Conservation (phyloP, 2,329 filamentous ascomycete species). For the Nectriaceae sp. region DNA sequence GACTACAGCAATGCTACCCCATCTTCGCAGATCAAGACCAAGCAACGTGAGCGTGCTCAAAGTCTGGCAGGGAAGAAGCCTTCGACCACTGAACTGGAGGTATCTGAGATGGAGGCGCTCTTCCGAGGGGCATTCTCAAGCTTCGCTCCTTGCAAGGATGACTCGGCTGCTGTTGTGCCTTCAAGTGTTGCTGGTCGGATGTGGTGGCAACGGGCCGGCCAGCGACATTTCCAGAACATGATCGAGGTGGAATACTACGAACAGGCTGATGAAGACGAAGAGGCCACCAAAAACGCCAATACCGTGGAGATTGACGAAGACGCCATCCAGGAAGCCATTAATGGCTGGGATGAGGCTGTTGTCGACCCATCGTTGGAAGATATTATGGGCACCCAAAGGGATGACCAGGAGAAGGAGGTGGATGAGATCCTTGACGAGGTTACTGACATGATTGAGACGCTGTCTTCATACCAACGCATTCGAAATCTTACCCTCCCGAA, state of each 20-base stretch:
- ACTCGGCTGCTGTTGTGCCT: constrained; percentile 69
- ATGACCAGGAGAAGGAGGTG: constrained; percentile 65
- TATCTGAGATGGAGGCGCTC: constrained; percentile 70
- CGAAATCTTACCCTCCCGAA: constrained; percentile 70
- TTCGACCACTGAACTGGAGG: constrained; percentile 56
- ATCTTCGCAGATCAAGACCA: constrained; percentile 56
- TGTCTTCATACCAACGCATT: constrained; percentile 78
- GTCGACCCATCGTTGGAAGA: constrained; percentile 61
- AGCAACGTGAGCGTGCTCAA: constrained; percentile 71
- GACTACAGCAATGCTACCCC: constrained; percentile 67
- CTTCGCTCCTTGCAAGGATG: constrained; percentile 76
- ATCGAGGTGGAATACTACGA: constrained; percentile 55
- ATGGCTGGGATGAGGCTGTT: constrained; percentile 58
- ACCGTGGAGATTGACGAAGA: constrained; percentile 51
- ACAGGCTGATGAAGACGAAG: constrained; percentile 39
- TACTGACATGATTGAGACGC: constrained; percentile 73
- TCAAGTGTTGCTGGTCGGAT: constrained; percentile 67
- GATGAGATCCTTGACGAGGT: constrained; percentile 74
- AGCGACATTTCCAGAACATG: constrained; percentile 64
- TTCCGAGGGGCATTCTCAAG: constrained; percentile 79
- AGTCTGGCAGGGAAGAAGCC: constrained; percentile 65
- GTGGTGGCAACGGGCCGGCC: constrained; percentile 76
- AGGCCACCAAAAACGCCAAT: constrained; percentile 35
- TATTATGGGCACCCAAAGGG: constrained; percentile 51
- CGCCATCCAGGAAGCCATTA: constrained; percentile 54